Base-by-base conservation (phyloP, 1,139 yeast genomes). In the Debaryomyces robertsiae region DNA sequence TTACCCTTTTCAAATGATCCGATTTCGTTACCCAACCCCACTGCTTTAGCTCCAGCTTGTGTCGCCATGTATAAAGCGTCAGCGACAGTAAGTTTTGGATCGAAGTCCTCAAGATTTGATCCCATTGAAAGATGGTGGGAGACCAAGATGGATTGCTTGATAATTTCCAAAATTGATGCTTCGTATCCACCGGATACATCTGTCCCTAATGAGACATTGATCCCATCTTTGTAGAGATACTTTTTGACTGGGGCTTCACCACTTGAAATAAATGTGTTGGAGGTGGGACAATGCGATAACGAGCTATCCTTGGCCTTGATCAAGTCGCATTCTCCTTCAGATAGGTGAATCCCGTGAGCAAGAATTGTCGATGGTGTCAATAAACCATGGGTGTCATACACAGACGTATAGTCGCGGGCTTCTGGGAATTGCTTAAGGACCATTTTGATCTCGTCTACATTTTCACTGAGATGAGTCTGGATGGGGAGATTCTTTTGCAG, bases 171-270 rank as follows among this genome's bases (percentile, higher is more conserved):
- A 27, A 93, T 84, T 32, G 91, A 84, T 23, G 88, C 82, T 10
- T 94, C 81, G 61, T 78, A 89, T 0, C 98, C 98, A 6, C 96
- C 98, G 32, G 96, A 85, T 17, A 91, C 79, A 58, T 93, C 98
- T 1, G 96, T 85, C 1, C 98, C 98, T 39, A 93, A 72, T 6
- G 94, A 79, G 14, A 91, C 93, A 46, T 88, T 85, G 48, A 91
- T 75, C 9, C 78, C 79, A 40, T 77, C 74, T 38, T 83, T 72
- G 43, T 90, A 68, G 38, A 88, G 66, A 70, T 84, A 79, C 50
- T 86, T 74, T 42, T 57, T 61, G 6, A 93, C 79, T 14, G 93
- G 87, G 4, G 96, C 94, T 60, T 89, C 94, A 9, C 98, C 98
- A 16, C 95, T 84, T 1, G 95, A 82, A 44, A 93, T 76, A 19